phyloP scores from a whole-genome alignment of 139 green algal species.

The Picochlorum sp. region DNA sequence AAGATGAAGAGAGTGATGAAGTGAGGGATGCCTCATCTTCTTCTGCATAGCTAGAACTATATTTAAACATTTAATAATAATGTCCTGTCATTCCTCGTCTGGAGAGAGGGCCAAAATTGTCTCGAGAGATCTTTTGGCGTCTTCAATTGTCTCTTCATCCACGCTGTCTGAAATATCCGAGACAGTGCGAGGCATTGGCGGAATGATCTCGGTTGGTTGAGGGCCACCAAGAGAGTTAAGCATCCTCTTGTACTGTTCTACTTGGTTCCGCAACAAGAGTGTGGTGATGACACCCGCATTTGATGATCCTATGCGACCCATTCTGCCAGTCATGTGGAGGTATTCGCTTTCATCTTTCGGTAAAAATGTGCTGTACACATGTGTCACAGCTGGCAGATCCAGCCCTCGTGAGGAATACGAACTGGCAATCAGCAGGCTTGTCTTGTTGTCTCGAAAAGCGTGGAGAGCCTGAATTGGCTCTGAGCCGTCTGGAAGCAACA shows the following conservation, averaged over 20 bases:
- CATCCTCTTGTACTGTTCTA: constrained; percentile 17
- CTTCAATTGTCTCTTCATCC: constrained; percentile 1
- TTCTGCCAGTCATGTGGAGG: constrained; percentile 69
- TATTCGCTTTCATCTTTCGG: constrained; percentile 56
- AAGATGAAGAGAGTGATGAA: too few species aligned
- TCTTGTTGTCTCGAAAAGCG: constrained; percentile 60
- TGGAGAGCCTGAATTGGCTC: constrained; percentile 68
- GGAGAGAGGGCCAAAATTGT: constrained; percentile 8
- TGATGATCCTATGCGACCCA: constrained; percentile 55
- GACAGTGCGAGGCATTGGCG: background rate
- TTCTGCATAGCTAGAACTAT: background rate
- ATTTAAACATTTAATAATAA: background rate
- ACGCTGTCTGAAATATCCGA: background rate
- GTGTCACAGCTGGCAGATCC: constrained; percentile 73
- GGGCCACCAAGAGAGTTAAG: constrained; percentile 25
- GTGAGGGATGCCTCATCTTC: too few species aligned
- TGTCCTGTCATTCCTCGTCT: background rate
- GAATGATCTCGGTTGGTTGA: constrained; percentile 29
- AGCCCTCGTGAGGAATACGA: constrained; percentile 59
- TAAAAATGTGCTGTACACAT: constrained; percentile 70
- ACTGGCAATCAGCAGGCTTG: constrained; percentile 59
- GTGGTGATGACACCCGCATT: constrained; percentile 49
- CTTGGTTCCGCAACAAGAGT: constrained; percentile 37
- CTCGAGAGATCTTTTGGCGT: constrained; percentile 12
- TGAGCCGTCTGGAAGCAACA: constrained; percentile 65